phyloP scores from a whole-genome alignment of 1,284 basidiomycete genomes.

The Macrocystidia cucumis region DNA sequence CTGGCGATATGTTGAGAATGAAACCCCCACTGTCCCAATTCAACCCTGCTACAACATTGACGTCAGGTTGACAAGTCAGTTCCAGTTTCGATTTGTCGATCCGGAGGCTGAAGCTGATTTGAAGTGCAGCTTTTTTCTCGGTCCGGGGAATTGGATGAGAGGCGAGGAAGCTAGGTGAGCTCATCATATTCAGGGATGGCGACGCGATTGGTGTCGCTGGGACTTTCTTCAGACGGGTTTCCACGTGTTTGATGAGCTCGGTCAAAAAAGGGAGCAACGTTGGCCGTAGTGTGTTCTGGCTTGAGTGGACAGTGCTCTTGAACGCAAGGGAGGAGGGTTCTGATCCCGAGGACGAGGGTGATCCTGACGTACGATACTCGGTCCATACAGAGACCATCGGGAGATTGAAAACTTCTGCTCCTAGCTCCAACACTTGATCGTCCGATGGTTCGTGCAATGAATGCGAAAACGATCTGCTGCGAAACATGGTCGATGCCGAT shows the following conservation, averaged over 20 bases:
- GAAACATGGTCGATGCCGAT: constrained; percentile 27
- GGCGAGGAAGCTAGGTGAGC: too few relatives aligned
- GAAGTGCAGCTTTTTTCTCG: constrained; percentile 38
- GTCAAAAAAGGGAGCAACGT: constrained; percentile 80
- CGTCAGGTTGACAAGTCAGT: constrained; percentile 82
- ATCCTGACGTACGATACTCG: constrained; percentile 62
- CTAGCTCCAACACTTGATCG: constrained; percentile 37
- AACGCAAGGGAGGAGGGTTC: constrained; percentile 60
- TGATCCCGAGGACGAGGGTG: constrained; percentile 23
- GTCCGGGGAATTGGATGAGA: too few relatives aligned
- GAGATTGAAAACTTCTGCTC: constrained; percentile 61
- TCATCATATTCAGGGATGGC: constrained; percentile 1
- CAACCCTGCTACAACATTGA: constrained; percentile 79
- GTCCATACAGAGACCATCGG: constrained; percentile 81
- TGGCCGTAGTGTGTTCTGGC: constrained; percentile 76
- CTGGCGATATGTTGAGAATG: constrained; percentile 67
- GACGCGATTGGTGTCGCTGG: constrained; percentile 7
- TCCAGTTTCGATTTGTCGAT: constrained; percentile 84
- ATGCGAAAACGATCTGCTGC: constrained; percentile 26
- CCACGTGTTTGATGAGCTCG: constrained; percentile 58
- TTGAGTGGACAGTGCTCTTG: constrained; percentile 79
- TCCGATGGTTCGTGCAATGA: constrained; percentile 35
- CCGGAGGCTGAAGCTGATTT: constrained; percentile 77
- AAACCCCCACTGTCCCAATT: constrained; percentile 93
- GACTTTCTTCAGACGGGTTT: constrained; percentile 50